Conservation (phyloP, 352 stramenopile species). For the Phytophthora pini region DNA sequence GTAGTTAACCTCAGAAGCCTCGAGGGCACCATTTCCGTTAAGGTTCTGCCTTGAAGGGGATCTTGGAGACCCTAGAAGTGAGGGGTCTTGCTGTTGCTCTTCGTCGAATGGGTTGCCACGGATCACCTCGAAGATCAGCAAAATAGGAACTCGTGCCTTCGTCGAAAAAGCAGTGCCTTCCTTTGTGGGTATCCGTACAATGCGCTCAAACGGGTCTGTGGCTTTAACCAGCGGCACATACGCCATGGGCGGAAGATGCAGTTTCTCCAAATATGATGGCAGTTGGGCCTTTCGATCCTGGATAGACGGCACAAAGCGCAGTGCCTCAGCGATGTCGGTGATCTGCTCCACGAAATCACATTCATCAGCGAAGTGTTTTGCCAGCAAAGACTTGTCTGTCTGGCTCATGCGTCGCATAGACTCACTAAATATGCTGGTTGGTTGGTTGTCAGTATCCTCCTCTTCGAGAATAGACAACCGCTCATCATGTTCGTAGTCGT, state of each 20-base stretch:
- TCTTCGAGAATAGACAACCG: slow-evolving; percentile 58
- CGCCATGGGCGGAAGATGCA: slow-evolving; percentile 87
- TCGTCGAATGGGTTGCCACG: slow-evolving; percentile 71
- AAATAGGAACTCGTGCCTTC: slow-evolving; percentile 85
- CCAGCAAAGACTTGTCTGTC: slow-evolving; percentile 80
- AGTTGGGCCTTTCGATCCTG: slow-evolving; percentile 83
- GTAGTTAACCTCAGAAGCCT: slow-evolving; percentile 68
- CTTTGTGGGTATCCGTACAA: slow-evolving; percentile 84
- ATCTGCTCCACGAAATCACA: slow-evolving; percentile 91
- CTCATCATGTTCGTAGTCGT: slow-evolving; percentile 55
- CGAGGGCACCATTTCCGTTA: slow-evolving; percentile 47
- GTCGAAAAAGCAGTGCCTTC: slow-evolving; percentile 90
- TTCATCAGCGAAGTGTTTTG: slow-evolving; percentile 87
- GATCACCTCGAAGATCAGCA: slow-evolving; percentile 91
- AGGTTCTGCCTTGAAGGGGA: slow-evolving; percentile 51
- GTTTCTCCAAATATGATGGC: slow-evolving; percentile 80
- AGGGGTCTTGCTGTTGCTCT: slow-evolving; percentile 47
- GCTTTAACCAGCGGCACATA: slow-evolving; percentile 90
- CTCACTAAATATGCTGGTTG: slow-evolving; percentile 77
- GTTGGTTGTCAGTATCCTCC: slow-evolving; percentile 74
- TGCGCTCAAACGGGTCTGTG: slow-evolving; percentile 89
- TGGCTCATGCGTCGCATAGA: slow-evolving; percentile 78
- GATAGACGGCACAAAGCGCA: slow-evolving; percentile 86
- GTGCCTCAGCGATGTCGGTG: slow-evolving; percentile 83
- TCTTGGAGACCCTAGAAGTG: slow-evolving; percentile 51